Base-by-base conservation (phyloP, 2,329 filamentous ascomycete genomes). In the Aspergillus sp. region DNA sequence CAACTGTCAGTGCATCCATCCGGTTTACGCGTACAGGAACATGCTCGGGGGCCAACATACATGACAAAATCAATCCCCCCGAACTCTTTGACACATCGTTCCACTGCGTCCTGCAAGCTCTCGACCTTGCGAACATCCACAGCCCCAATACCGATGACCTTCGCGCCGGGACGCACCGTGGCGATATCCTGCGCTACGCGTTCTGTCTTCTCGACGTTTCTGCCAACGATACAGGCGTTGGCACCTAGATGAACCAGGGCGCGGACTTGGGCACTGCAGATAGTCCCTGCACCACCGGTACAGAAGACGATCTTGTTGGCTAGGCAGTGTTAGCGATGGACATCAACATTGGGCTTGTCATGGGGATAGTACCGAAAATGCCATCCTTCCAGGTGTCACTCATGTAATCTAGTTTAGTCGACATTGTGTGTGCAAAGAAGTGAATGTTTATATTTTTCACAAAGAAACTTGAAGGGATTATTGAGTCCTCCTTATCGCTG, bases 1-100 rank as follows among this genome's bases (percentile, higher is more conserved):
- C 19, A 19, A 19, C 19, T 6, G 42, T 58, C 39, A 63, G 51
- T 39, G 19, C 19, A 19, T 19, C 19, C 19, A 19, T 19, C 19
- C 19, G 2, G 19, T 19, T 19, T 19, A 19, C 19, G 19, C 19
- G 19, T 19, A 19, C 19, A 19, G 19, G 19, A 19, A 19, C 19
- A 19, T 19, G 19, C 19, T 19, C 19, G 19, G 19, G 19, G 19
- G 19, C 19, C 19, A 51, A 36, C 8, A 38, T 72, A 91, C 87
- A 96, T 94, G 48, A 94, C 86, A 66, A 84, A 96, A 67, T 98
- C 93, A 55, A 98, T 90, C 8, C 78, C 77, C 4, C 93, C 93
- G 4, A 98, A 75, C 68, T 96, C 88, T 56, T 81, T 78, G 1
- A 81, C 86, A 60, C 89, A 95, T 52, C 78, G 77, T 48, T 90